Percentiles rank a stretch among this genome's conserved stretches.
Conservation (phyloP, 176 grass and related monocot species). For the Juncus effusus region DNA sequence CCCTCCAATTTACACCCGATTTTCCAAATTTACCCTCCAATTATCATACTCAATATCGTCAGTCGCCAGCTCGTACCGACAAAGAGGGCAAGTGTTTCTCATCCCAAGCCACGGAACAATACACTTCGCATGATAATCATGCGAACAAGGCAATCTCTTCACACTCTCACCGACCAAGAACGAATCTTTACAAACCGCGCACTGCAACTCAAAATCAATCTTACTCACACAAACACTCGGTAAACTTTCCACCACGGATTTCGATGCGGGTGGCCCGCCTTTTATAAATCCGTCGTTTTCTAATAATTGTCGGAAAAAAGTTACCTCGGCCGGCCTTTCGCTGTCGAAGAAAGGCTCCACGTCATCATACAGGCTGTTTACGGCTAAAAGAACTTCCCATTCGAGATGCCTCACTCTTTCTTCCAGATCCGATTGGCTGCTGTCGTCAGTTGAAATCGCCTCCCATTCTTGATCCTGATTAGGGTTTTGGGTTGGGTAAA, state of each 20-base stretch:
- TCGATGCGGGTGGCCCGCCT: slow-evolving; percentile 45
- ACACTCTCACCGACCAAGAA: slow-evolving; percentile 45
- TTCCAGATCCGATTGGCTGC: slow-evolving; percentile 17
- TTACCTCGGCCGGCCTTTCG: slow-evolving; percentile 41
- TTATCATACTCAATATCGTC: slow-evolving; percentile 70
- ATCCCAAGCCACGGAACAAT: slow-evolving; percentile 78
- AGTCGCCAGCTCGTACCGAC: slow-evolving; percentile 70
- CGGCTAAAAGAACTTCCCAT: slow-evolving; percentile 74
- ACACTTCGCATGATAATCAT: slow-evolving; percentile 66
- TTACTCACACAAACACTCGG: slow-evolving; percentile 42
- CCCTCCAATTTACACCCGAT: slow-evolving; percentile 26
- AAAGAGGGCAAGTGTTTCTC: slow-evolving; percentile 85
- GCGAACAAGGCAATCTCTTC: slow-evolving; percentile 59
- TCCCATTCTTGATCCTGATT: slow-evolving; percentile 40
- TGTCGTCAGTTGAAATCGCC: slow-evolving; percentile 26
- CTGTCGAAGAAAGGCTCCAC: slow-evolving; percentile 30
- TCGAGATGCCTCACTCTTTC: slow-evolving; percentile 38
- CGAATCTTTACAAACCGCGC: slow-evolving; percentile 81
- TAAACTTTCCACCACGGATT: slow-evolving; percentile 57
- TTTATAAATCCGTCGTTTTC: slow-evolving; percentile 51
- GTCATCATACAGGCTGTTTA: slow-evolving; percentile 45
- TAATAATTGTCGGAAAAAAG: slow-evolving; percentile 58
- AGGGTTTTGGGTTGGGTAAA: slow-evolving; percentile 36
- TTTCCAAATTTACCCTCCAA: slow-evolving; percentile 39
- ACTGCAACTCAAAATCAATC: slow-evolving; percentile 37